These are phyloP conservation scores for Corynascus novoguineensis DNA, from an alignment of 495 filamentous ascomycete species.

Conservation along the genomic window DNA sequence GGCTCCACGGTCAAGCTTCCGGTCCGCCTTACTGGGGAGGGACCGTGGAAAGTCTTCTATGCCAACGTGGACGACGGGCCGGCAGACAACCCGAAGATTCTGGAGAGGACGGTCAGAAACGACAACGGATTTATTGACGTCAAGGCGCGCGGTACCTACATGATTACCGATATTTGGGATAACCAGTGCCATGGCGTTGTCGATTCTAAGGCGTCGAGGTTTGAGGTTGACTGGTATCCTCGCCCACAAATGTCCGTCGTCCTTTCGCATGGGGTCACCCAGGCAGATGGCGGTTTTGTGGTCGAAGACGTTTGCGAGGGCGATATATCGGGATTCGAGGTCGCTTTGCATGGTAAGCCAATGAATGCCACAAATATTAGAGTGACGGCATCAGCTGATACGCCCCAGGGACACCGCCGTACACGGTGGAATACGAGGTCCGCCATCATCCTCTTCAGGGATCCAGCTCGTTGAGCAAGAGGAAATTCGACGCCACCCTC, in stretches of 20 bases:
- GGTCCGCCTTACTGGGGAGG: constrained; percentile 72
- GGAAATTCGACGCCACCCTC: constrained; percentile 65
- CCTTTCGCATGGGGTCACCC: constrained; percentile 52
- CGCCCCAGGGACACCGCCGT: constrained; percentile 67
- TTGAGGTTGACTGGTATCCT: constrained; percentile 77
- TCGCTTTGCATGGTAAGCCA: constrained; percentile 64
- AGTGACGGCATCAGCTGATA: constrained; percentile 3
- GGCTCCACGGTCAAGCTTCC: constrained; percentile 67
- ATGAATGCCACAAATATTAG: neutral
- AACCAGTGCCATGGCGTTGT: constrained; percentile 72
- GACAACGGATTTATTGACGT: constrained; percentile 69
- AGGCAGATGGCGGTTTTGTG: constrained; percentile 47
- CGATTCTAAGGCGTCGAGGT: constrained; percentile 62
- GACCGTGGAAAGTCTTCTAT: constrained; percentile 76
- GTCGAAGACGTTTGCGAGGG: constrained; percentile 89
- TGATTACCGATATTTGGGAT: constrained; percentile 71
- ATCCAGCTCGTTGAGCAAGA: constrained; percentile 53
- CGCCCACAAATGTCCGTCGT: constrained; percentile 66
- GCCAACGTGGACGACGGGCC: constrained; percentile 52
- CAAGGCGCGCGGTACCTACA: constrained; percentile 62
- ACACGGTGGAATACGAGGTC: constrained; percentile 73
- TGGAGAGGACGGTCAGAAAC: constrained; percentile 40
- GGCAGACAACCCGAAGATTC: constrained; percentile 11
- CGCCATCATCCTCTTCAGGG: constrained; percentile 59
- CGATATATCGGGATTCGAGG: constrained; percentile 80